These are phyloP conservation scores for Heliamphora pulchella DNA, from an alignment of 179 eudicot genomes.

Conservation along the genomic window DNA sequence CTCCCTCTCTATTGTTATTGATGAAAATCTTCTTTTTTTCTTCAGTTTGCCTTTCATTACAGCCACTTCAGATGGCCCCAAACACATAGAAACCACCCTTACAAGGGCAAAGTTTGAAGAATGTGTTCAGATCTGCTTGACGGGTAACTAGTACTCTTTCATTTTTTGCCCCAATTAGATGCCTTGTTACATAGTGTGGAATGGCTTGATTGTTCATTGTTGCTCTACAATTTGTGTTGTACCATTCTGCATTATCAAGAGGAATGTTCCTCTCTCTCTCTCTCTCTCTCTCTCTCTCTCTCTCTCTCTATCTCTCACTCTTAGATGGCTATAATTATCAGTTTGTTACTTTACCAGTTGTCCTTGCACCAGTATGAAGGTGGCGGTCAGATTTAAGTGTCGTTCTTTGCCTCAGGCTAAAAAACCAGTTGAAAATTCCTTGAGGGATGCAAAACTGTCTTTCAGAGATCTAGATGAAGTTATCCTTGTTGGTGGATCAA, in stretches of 20 bases:
- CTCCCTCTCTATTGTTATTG: neutral
- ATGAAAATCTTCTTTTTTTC: neutral
- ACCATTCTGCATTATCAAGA: constrained; percentile 31
- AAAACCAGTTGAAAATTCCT: constrained; percentile 73
- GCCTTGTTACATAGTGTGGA: neutral
- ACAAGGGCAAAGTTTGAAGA: constrained; percentile 97
- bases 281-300: neutral
- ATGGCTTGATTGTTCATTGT: neutral
- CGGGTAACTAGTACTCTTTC: constrained; percentile 35
- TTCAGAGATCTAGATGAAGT: constrained; percentile 86
- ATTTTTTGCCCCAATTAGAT: neutral
- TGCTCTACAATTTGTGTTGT: neutral
- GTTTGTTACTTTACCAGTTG: neutral
- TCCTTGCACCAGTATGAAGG: neutral
- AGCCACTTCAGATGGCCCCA: constrained; percentile 98
- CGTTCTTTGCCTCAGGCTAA: constrained; percentile 39
- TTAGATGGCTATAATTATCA: neutral
- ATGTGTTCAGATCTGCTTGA: constrained; percentile 82
- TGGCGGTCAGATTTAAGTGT: neutral
- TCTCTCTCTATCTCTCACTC: neutral
- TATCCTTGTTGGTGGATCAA: constrained; percentile 93
- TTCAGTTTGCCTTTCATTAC: constrained; percentile 88
- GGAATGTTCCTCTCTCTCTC: neutral
- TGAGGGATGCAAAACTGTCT: constrained; percentile 93
- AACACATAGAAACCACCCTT: constrained; percentile 88